Evolutionary conservation across 148 eudicot species (phyloP).

Genomic region (Oxyria digyna): DNA sequence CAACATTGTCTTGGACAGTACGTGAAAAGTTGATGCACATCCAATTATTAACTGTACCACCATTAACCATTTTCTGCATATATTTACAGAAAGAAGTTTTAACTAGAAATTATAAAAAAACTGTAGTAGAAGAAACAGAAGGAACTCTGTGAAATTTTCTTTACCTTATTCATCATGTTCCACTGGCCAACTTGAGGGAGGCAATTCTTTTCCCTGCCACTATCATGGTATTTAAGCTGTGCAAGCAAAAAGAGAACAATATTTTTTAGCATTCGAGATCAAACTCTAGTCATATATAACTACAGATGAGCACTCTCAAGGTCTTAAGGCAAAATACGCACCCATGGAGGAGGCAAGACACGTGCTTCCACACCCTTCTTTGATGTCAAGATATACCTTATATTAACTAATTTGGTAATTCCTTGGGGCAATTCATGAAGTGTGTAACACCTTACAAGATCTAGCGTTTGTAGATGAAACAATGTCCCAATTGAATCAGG

Average conservation of each 20-base stretch:
- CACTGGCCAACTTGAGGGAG: slow-evolving; percentile 82
- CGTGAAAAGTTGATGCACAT: slow-evolving; percentile 68
- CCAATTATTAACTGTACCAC: slow-evolving; percentile 60
- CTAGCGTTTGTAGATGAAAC: too few relatives aligned
- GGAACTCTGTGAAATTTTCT: not conserved
- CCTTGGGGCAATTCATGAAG: too few relatives aligned
- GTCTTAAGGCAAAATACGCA: too few relatives aligned
- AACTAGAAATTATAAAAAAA: not conserved
- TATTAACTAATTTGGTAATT: too few relatives aligned
- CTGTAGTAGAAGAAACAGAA: too few relatives aligned
- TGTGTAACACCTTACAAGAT: too few relatives aligned
- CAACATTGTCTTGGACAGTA: slow-evolving; percentile 45
- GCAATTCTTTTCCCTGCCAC: slow-evolving; percentile 67
- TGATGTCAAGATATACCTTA: too few relatives aligned
- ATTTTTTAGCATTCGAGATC: not conserved
- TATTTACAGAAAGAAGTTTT: not conserved
- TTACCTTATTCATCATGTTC: slow-evolving; percentile 89
- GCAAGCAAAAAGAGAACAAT: slow-evolving; percentile 17
- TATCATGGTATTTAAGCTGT: slow-evolving; percentile 59
- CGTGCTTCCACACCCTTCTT: too few relatives aligned
- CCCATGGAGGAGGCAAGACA: slow-evolving; percentile 70
- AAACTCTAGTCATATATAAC: not conserved
- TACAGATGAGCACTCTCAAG: not conserved
- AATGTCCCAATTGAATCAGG: too few relatives aligned
- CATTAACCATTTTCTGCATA: slow-evolving; percentile 79